These are phyloP conservation scores for Coemansia sp. DNA, from an alignment of 192 early-diverging fungal genomes.

Conservation along the genomic window DNA sequence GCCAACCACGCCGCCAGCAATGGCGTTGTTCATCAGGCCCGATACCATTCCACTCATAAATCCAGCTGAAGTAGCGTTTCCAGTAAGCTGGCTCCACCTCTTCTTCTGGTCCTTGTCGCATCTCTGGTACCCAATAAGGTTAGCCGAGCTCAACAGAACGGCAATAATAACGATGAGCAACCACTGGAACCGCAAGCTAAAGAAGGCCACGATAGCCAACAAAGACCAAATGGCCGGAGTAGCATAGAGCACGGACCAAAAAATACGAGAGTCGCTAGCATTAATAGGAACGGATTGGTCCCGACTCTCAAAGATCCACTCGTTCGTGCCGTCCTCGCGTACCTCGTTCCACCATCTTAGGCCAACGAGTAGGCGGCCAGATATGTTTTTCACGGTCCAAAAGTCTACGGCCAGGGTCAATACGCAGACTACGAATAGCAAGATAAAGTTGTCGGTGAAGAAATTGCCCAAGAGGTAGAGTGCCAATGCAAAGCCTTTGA, in stretches of 20 bases:
- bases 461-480: conserved; percentile 87
- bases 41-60: conserved; percentile 54
- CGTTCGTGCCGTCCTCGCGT: conserved; percentile 90
- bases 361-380: conserved; percentile 94
- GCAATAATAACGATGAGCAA: conserved; percentile 87
- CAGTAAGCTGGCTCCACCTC: conserved; percentile 72
- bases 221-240: conserved; percentile 81
- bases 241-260: conserved; percentile 91
- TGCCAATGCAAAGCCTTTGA: conserved; percentile 80
- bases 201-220: conserved; percentile 73
- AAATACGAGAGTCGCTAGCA: conserved; percentile 86
- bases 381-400: conserved; percentile 99
- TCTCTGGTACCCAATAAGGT: conserved; percentile 92
- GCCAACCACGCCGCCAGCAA: conserved; percentile 43
- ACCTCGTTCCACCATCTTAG: conserved; percentile 99
- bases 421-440: conserved; percentile 91
- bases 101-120: conserved; percentile 92
- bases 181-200: conserved; percentile 80
- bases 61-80: conserved; percentile 36
- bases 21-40: conserved; percentile 58
- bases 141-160: conserved; percentile 83
- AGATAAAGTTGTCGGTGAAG: conserved; percentile 83
- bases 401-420: conserved; percentile 96
- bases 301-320: conserved; percentile 96
- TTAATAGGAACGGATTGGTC: conserved; percentile 74